Conservation (phyloP, 768 basidiomycete genomes). For the Melanogaster broomeanus region DNA sequence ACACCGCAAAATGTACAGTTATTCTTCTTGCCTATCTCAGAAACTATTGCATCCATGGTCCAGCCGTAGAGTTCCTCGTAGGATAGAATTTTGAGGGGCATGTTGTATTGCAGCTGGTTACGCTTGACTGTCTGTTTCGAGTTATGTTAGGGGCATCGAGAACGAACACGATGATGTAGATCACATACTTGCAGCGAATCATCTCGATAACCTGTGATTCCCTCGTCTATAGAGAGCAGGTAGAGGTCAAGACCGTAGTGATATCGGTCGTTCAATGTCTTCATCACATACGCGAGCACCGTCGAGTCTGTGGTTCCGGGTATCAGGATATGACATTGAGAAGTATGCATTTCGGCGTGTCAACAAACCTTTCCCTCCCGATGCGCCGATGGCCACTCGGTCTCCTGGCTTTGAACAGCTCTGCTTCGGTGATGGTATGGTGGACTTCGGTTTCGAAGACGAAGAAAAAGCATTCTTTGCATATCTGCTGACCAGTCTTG, state of each 20-base stretch:
- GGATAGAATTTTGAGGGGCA: conserved; percentile 94
- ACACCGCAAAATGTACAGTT: conserved; percentile 99
- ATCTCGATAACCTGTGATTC: conserved; percentile 97
- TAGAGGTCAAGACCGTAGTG: conserved; percentile 89
- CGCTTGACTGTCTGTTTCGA: conserved; percentile 86
- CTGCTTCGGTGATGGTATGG: conserved; percentile 85
- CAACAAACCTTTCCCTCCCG: conserved; percentile 89
- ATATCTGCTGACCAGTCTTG: conserved; percentile 97
- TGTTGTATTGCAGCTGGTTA: conserved; percentile 92
- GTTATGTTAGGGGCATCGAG: conserved; percentile 1
- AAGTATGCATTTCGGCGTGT: not conserved
- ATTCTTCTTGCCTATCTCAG: conserved; percentile 94
- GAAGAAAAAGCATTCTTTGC: conserved; percentile 93
- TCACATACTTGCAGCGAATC: conserved; percentile 85
- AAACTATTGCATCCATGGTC: conserved; percentile 98
- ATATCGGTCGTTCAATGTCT: conserved; percentile 91
- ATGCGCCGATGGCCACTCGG: conserved; percentile 95
- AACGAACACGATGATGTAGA: not conserved
- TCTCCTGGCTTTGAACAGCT: conserved; percentile 88
- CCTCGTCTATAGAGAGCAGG: conserved; percentile 96
- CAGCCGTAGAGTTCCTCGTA: conserved; percentile 98
- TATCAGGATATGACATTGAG: conserved; percentile 1
- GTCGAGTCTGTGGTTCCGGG: conserved; percentile 74
- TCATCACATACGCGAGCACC: conserved; percentile 97
- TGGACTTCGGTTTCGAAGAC: conserved; percentile 99